Evolutionary conservation across 2,329 filamentous ascomycete species (phyloP), one percentile per base, ranked within the genome.

Genomic region (Hypoxylon sp.): DNA sequence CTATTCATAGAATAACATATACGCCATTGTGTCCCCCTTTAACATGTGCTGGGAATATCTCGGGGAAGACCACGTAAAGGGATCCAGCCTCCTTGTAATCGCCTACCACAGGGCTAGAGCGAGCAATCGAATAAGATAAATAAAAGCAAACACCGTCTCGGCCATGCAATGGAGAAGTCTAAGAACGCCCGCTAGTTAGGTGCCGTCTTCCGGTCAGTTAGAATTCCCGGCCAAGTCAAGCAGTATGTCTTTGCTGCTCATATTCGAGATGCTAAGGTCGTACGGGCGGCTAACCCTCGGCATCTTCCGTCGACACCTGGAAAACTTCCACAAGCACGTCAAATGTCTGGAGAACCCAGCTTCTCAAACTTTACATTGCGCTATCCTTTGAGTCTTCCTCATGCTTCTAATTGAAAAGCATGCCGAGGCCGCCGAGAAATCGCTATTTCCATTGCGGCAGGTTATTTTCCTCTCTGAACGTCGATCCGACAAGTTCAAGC

Each of bases 161-260:
- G 78, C 80, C 79, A 82, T 84, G 81, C 81, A 82, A 77, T 79
- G 78, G 80, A 78, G 73, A 80, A 79, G 78, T 83, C 81, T 81
- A 81, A 79, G 79, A 79, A 72, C 70, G 70, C 69, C 68, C 50
- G 62, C 53, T 62, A 66, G 60, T 55, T 59, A 66, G 52, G 62
- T 68, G 62, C 65, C 68, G 62, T 70, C 70, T 71, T 68, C 67
- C 60, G 68, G 67, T 68, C 62, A 65, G 58, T 70, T 70, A 63
- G 67, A 65, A 62, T 65, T 68, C 24, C 22, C 24, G 64, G 65
- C 62, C 69, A 68, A 50, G 64, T 57, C 63, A 67, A 65, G 65
- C 62, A 66, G 54, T 59, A 58, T 47, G 62, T 62, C 64, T 54
- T 68, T 63, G 64, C 63, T 58, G 64, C 68, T 53, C 17, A 62